A percentile compares a stretch with the other conserved stretches of the same genome.
Conservation (phyloP, 2,329 filamentous ascomycete genomes). For the Aspergillus sp. region DNA sequence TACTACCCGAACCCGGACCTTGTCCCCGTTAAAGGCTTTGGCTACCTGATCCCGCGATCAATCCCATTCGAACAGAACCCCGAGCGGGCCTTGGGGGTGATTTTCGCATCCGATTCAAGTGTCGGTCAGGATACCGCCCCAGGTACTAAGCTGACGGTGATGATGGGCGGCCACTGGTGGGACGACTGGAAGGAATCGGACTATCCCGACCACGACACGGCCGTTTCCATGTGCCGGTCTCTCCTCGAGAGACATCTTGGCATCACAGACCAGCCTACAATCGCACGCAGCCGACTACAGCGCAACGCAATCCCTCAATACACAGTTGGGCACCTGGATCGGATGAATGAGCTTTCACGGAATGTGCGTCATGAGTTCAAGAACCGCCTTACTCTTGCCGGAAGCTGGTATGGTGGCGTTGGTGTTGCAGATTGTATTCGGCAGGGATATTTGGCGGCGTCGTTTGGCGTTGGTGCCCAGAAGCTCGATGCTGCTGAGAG, state of each 20-base stretch:
- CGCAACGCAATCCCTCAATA: slow-evolving; percentile 87
- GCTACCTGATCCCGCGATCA: slow-evolving; percentile 81
- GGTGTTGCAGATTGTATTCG: slow-evolving; percentile 54
- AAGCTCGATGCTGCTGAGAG: slow-evolving; percentile 11
- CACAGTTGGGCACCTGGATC: slow-evolving; percentile 66
- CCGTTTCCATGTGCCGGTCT: slow-evolving; percentile 62
- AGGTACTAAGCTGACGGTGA: slow-evolving; percentile 86
- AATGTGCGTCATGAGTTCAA: slow-evolving; percentile 54
- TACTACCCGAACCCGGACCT: slow-evolving; percentile 67
- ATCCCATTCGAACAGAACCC: slow-evolving; percentile 69
- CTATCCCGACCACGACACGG: slow-evolving; percentile 63
- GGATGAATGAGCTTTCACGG: slow-evolving; percentile 54
- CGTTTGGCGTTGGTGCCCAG: slow-evolving; percentile 34
- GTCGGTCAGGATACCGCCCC: slow-evolving; percentile 50
- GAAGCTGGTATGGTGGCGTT: slow-evolving; percentile 48
- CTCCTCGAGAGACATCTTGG: slow-evolving; percentile 70
- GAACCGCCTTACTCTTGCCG: slow-evolving; percentile 61
- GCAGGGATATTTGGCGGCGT: slow-evolving; percentile 51
- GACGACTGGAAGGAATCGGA: slow-evolving; percentile 50
- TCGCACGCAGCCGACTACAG: slow-evolving; percentile 58
- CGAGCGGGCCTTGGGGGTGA: slow-evolving; percentile 79
- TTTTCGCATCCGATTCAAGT: slow-evolving; percentile 77
- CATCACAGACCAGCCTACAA: slow-evolving; percentile 59
- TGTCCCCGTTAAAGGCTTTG: slow-evolving; percentile 68
- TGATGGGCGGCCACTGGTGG: slow-evolving; percentile 94